Evolutionary conservation across 495 filamentous ascomycete genomes (phyloP).

Genomic region (Penicillium goetzii): DNA sequence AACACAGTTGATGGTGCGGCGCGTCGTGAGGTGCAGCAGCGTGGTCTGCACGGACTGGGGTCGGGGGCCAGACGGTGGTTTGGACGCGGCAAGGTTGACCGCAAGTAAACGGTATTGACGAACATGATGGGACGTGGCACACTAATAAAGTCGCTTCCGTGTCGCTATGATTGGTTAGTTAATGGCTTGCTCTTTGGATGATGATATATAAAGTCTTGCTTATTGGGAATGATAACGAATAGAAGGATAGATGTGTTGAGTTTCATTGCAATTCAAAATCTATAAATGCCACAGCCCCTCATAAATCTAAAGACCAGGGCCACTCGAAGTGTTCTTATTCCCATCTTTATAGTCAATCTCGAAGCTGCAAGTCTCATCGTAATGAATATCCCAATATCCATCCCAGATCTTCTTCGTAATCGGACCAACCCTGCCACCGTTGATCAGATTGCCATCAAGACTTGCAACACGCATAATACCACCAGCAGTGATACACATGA

Average conservation of each 20-base stretch:
- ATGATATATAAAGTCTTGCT: neutral
- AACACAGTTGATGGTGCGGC: conserved; percentile 71
- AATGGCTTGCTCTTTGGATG: neutral
- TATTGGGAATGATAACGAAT: neutral
- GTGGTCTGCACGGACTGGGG: conserved; percentile 65
- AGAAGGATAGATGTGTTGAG: neutral
- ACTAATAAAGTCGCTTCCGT: neutral
- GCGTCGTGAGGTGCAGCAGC: conserved; percentile 66
- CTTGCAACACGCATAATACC: neutral
- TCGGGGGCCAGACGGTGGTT: conserved; percentile 26
- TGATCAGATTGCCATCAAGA: neutral
- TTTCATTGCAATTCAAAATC: neutral
- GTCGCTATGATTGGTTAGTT: neutral
- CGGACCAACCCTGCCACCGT: neutral
- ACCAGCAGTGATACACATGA: neutral
- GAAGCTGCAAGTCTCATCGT: neutral
- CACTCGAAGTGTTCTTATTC: neutral
- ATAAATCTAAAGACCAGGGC: neutral
- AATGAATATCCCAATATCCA: neutral
- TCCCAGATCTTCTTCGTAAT: neutral
- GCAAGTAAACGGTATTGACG: neutral
- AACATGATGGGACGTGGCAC: neutral
- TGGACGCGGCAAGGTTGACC: conserved; percentile 6
- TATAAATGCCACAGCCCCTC: neutral
- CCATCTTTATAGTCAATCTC: neutral